phyloP scores from a whole-genome alignment of 1,284 basidiomycete genomes.

The Microbotryum violaceum region DNA sequence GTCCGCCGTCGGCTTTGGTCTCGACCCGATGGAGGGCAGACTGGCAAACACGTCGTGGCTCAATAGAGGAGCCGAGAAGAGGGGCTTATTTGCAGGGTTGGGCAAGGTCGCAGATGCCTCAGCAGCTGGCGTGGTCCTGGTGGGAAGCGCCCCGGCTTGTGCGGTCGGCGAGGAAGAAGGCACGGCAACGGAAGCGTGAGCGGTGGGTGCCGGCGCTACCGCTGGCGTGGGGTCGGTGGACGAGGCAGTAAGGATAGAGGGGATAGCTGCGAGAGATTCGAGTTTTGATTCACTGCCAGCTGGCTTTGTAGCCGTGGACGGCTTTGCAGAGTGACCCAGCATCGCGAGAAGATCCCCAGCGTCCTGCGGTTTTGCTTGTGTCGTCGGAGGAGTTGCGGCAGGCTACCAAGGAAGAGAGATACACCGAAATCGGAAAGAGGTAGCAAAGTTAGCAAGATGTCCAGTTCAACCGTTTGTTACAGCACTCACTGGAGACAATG shows the following conservation, averaged over 20 bases:
- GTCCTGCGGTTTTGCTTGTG: conserved; percentile 6
- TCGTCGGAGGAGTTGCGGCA: neutral
- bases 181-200: neutral
- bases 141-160: neutral
- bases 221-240: neutral
- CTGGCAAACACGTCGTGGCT: conserved; percentile 23
- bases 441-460: too few species aligned
- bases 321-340: conserved; percentile 10
- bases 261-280: too few species aligned
- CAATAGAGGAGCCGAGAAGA: conserved; percentile 21
- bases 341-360: conserved; percentile 18
- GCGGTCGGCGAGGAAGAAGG: neutral
- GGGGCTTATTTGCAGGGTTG: neutral
- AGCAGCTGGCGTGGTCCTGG: neutral
- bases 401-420: too few species aligned
- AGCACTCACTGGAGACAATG: neutral
- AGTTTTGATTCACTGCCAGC: neutral
- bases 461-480: neutral
- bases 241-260: neutral
- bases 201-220: neutral
- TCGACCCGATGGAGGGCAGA: conserved; percentile 9
- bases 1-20: neutral
- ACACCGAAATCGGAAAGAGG: too few species aligned
- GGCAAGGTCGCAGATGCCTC: neutral
- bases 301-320: neutral